Percentiles rank a stretch among this genome's conserved stretches.
Conservation (phyloP, 495 filamentous ascomycete species). For the Halenospora varia region DNA sequence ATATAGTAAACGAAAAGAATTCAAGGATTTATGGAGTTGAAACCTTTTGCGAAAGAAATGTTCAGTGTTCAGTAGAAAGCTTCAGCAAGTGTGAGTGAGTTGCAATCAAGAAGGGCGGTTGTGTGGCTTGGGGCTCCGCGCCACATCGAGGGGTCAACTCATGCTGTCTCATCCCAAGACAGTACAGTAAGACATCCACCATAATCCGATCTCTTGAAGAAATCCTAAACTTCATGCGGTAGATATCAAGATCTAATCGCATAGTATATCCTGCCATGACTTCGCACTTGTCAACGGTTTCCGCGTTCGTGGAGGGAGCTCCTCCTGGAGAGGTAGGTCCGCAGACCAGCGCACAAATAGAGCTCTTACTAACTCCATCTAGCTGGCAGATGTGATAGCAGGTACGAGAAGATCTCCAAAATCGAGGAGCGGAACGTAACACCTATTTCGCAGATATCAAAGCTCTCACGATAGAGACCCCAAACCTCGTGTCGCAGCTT, state of each 20-base stretch:
- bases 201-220: not conserved
- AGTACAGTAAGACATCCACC: not conserved
- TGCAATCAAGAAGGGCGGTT: too few relatives aligned
- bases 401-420: constrained; percentile 49
- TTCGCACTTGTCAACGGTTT: constrained; percentile 54
- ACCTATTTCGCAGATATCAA: constrained; percentile 69
- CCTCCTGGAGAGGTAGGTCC: constrained; percentile 90
- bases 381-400: constrained; percentile 88
- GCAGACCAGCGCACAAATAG: not conserved
- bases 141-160: not conserved
- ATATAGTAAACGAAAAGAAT: not conserved
- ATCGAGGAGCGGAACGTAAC: constrained; percentile 9
- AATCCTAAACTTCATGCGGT: not conserved
- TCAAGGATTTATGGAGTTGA: not conserved
- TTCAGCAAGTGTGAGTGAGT: too few relatives aligned
- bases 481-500: constrained; percentile 63
- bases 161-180: constrained; percentile 1
- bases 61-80: too few relatives aligned
- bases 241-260: not conserved
- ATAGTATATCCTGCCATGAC: constrained; percentile 10
- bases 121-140: too few relatives aligned
- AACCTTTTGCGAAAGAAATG: too few relatives aligned
- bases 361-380: constrained; percentile 23
- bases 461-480: constrained; percentile 67
- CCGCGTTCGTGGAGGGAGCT: constrained; percentile 89